Base-by-base conservation (phyloP, 805 yeast genomes). In the Torulaspora franciscae region DNA sequence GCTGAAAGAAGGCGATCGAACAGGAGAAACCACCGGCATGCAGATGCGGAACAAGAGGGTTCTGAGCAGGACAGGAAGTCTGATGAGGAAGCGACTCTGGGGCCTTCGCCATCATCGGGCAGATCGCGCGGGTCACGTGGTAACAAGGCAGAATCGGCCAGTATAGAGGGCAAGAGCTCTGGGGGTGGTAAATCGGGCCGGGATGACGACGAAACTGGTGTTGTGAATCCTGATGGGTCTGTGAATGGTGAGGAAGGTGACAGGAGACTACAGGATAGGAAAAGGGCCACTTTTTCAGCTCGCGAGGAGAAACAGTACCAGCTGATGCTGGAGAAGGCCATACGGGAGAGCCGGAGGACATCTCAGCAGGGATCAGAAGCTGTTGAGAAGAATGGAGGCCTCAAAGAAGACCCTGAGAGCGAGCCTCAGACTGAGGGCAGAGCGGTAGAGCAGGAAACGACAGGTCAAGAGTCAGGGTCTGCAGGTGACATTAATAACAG, bases 271-370 rank as follows among this genome's bases (percentile, higher is more conserved):
- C 55, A 54, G 37, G 66, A 62, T 43, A 62, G 69, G 36, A 68
- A 66, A 37, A 54, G 72, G 32, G 71, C 69, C 6, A 69, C 71
- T 5, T 65, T 59, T 22, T 57, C 60, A 40, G 69, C 72, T 2
- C 62, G 73, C 48, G 73, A 70, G 48, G 75, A 71, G 43, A 68
- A 69, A n/a, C 69, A 71, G 32, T 71, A 69, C 46, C 73, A 69
- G 51, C 61, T 66, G 23, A 61, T 70, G 65, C 52, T 71, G 10
- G 68, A 71, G 44, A 61, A 70, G 45, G 75, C 68, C 0, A 58
- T 71, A 40, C 64, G 65, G 35, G 74, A 69, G 47, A 68, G 73
- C 42, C 63, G 65, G 49, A 64, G 64, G 30, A 67, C 67, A 23
- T 69, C 69, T 1, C 58, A 57, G 26, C 52, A 49, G n/a, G 55